phyloP scores from a whole-genome alignment of 768 basidiomycete species.

The Mycena albidolilacea region DNA sequence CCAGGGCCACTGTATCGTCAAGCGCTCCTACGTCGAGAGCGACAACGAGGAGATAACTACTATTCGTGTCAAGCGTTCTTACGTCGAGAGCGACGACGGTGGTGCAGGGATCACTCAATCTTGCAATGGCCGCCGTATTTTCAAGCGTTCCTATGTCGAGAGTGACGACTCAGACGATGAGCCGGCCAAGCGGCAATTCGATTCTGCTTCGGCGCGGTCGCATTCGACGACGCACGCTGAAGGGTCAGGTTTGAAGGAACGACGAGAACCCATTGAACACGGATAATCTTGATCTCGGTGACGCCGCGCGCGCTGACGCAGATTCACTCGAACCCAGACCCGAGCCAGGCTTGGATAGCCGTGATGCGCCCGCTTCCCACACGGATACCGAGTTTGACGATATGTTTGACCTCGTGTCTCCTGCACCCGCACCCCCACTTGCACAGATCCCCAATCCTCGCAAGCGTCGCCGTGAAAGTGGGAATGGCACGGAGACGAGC shows the following conservation, averaged over 20 bases:
- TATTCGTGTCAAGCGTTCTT: conserved; percentile 35
- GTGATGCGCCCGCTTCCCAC: too few species aligned
- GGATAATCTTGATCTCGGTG: conserved; percentile 86
- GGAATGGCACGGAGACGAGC: too few species aligned
- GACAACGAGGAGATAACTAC: conserved; percentile 46
- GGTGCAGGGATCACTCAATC: conserved; percentile 36
- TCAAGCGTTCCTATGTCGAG: conserved; percentile 55
- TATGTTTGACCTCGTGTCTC: too few species aligned
- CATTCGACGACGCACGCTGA: conserved; percentile 42
- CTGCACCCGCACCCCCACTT: too few species aligned
- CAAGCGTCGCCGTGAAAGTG: too few species aligned
- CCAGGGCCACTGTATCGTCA: conserved; percentile 59
- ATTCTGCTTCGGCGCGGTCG: conserved; percentile 9
- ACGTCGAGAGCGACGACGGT: conserved; percentile 64
- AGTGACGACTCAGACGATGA: conserved; percentile 52
- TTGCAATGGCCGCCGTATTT: too few species aligned
- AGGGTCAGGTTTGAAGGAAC: conserved; percentile 15
- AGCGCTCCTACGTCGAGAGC: conserved; percentile 62
- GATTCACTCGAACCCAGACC: conserved; percentile 78
- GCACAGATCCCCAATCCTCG: too few species aligned
- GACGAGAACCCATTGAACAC: conserved; percentile 77
- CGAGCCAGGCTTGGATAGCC: too few species aligned
- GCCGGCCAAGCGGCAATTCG: too few species aligned
- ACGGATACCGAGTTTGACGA: too few species aligned
- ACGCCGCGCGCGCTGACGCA: conserved; percentile 91